Percentiles rank a stretch among this genome's conserved stretches.
Evolutionary conservation across 1,284 basidiomycete genomes (phyloP).

Genomic region (Leucoagaricus sp.): DNA sequence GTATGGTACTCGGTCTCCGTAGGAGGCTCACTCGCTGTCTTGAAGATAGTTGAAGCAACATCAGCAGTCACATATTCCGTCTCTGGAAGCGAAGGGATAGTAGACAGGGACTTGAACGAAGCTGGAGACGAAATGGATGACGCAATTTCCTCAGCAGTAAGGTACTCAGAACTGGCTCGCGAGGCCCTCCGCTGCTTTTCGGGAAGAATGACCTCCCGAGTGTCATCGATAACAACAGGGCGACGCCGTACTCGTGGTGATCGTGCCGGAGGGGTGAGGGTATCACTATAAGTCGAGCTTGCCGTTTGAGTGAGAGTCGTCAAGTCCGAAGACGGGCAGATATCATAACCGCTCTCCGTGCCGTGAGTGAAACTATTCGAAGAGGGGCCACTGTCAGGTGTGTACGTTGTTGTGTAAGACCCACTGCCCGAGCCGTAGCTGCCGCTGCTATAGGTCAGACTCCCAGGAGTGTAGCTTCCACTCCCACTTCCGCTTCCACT

Average conservation of each 20-base stretch:
- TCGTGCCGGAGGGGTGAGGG: conserved; percentile 26
- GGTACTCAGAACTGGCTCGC: conserved; percentile 41
- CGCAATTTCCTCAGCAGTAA: conserved; percentile 31
- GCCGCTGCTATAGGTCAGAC: conserved; percentile 10
- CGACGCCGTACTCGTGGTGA: conserved; percentile 33
- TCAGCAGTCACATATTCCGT: conserved; percentile 52
- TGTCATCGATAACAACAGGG: background rate
- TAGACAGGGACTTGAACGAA: conserved; percentile 23
- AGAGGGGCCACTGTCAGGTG: conserved; percentile 25
- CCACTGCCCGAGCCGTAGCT: conserved; percentile 32
- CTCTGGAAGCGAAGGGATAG: conserved; percentile 13
- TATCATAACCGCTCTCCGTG: conserved; percentile 48
- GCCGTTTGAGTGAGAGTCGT: conserved; percentile 36
- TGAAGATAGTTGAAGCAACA: conserved; percentile 4
- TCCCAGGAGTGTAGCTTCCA: conserved; percentile 12
- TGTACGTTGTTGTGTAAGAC: conserved; percentile 29
- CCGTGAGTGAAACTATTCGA: conserved; percentile 26
- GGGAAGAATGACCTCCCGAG: conserved; percentile 31
- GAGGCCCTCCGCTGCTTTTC: conserved; percentile 44
- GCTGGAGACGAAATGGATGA: conserved; percentile 26
- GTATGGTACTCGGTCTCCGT: conserved; percentile 10
- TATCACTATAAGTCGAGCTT: conserved; percentile 29
- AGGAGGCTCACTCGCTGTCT: conserved; percentile 12
- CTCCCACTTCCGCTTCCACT: conserved; percentile 23
- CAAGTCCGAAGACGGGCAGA: conserved; percentile 50